Percentiles rank a stretch among this genome's conserved stretches.
These are phyloP conservation scores for Citrullus mucosospermus DNA, from an alignment of 306 rosid genomes.

Conservation along the genomic window DNA sequence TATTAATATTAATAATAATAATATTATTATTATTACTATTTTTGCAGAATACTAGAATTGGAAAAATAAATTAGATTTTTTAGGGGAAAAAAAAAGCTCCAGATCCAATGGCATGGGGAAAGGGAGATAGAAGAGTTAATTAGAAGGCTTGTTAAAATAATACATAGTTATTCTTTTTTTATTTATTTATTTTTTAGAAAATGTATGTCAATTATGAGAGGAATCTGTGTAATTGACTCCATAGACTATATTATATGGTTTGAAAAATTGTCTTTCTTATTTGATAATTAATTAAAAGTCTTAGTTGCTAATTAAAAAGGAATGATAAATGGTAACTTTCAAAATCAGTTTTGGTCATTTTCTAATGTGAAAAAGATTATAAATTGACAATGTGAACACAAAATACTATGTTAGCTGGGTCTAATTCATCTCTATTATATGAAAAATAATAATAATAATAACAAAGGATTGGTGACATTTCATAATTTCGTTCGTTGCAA, in stretches of 20 bases:
- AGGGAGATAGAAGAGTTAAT: not conserved
- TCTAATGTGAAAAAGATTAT: not conserved
- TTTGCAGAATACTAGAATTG: not conserved
- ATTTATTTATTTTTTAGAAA: not conserved
- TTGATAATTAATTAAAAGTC: not conserved
- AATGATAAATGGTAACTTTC: not conserved
- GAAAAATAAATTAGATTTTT: not conserved
- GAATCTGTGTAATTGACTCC: not conserved
- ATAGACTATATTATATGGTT: not conserved
- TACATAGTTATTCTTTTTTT: not conserved
- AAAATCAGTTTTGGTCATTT: not conserved
- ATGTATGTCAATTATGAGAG: not conserved
- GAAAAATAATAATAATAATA: not conserved
- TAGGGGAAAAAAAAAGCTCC: not conserved
- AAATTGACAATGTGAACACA: not conserved
- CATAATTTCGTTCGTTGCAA: not conserved
- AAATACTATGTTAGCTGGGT: not conserved
- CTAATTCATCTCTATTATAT: not conserved
- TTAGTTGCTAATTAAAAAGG: not conserved
- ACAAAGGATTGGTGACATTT: not conserved
- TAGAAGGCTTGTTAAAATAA: not conserved
- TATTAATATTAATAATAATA: too few relatives aligned
- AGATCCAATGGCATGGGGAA: conserved; percentile 2
- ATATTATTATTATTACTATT: too few relatives aligned
- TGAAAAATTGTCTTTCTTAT: not conserved